These are phyloP conservation scores for Purpureocillium takamizusanense DNA, from an alignment of 2,329 filamentous ascomycete species.

Conservation along the genomic window DNA sequence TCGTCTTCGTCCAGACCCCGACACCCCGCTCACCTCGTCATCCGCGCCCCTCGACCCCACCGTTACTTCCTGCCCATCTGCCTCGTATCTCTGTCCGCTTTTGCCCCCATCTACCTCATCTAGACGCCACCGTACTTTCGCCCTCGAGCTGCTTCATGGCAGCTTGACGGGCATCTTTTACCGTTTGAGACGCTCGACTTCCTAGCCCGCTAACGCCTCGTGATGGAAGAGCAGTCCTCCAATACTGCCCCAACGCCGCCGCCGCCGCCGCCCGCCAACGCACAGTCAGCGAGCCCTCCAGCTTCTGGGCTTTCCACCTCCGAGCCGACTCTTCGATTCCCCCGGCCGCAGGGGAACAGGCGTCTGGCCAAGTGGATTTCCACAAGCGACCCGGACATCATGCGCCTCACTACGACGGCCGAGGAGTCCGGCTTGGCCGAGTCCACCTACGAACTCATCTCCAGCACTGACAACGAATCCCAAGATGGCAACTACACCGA, in stretches of 20 bases:
- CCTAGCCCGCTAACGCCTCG: constrained; percentile 25
- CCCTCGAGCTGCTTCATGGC: constrained; percentile 2
- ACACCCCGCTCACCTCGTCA: constrained; percentile 4
- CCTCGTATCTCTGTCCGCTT: no score
- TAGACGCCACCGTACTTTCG: neutral
- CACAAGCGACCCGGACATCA: constrained; percentile 47
- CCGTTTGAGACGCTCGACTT: constrained; percentile 14
- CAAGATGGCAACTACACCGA: constrained; percentile 39
- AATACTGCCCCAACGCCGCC: constrained; percentile 18
- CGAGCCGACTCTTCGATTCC: constrained; percentile 45
- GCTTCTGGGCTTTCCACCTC: constrained; percentile 25
- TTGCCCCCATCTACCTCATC: no score
- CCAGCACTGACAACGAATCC: constrained; percentile 42
- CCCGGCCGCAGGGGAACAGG: constrained; percentile 44
- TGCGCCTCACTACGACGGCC: constrained; percentile 34
- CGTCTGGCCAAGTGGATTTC: constrained; percentile 52
- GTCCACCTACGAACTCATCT: constrained; percentile 49
- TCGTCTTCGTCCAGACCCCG: neutral
- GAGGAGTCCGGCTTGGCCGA: constrained; percentile 44
- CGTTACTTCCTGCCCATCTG: neutral
- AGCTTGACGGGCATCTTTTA: constrained; percentile 4
- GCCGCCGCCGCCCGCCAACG: constrained; percentile 14
- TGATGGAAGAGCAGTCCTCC: constrained; percentile 41
- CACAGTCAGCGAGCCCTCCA: constrained; percentile 8
- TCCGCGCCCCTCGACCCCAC: neutral